A percentile compares a stretch with the other conserved stretches of the same genome.
Evolutionary conservation across 164 flowering plant genomes (phyloP).

Genomic region (Piper longum): DNA sequence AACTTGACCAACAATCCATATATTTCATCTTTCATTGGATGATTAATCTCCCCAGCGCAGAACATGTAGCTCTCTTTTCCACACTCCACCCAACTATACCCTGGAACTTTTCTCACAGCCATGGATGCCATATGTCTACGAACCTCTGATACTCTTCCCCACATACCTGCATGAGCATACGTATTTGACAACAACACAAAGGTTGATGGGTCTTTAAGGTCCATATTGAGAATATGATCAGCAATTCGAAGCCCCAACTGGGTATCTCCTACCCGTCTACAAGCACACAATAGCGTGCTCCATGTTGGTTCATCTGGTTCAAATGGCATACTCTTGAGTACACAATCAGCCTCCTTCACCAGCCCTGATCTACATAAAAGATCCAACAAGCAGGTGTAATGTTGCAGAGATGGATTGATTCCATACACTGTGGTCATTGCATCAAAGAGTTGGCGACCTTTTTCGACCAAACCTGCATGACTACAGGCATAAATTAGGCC

Average conservation of each 20-base stretch:
- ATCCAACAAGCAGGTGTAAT: constrained; percentile 78
- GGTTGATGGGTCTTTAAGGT: constrained; percentile 52
- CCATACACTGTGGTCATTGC: constrained; percentile 48
- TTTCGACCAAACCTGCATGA: constrained; percentile 63
- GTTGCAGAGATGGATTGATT: constrained; percentile 58
- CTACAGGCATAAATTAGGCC: constrained; percentile 84
- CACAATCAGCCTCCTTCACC: constrained; percentile 54
- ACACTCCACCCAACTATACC: constrained; percentile 52
- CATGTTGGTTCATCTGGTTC: constrained; percentile 81
- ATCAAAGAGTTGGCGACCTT: constrained; percentile 44
- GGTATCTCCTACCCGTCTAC: constrained; percentile 34
- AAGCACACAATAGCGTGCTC: constrained; percentile 75
- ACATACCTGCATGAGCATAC: constrained; percentile 51
- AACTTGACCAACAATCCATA: constrained; percentile 32
- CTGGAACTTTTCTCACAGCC: constrained; percentile 57
- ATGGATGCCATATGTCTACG: constrained; percentile 38
- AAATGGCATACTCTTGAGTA: constrained; percentile 54
- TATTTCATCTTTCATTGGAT: constrained; percentile 54
- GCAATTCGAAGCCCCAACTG: constrained; percentile 48
- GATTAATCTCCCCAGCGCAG: constrained; percentile 52
- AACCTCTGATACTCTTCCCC: constrained; percentile 49
- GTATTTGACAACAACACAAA: constrained; percentile 57
- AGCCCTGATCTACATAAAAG: constrained; percentile 67
- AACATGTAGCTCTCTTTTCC: constrained; percentile 57
- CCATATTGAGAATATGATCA: constrained; percentile 33